phyloP scores from a whole-genome alignment of 192 early-diverging fungal species.

The Paraglomus brasilianum region DNA sequence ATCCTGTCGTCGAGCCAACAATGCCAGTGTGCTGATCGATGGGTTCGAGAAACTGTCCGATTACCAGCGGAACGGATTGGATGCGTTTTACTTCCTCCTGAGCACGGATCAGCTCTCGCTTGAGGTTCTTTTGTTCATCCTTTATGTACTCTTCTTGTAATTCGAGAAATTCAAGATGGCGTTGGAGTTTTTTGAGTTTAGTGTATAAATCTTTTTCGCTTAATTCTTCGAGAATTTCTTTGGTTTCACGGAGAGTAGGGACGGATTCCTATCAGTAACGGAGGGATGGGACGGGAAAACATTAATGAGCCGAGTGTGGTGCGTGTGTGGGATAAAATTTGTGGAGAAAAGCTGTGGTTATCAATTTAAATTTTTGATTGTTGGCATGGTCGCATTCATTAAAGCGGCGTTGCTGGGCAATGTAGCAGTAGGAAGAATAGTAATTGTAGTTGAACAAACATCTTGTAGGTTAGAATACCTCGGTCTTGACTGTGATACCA shows the following conservation, averaged over 20 bases:
- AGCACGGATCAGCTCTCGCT: constrained; percentile 90
- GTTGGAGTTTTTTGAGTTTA: constrained; percentile 90
- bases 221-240: constrained; percentile 56
- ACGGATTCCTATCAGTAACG: background rate
- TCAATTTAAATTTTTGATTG: no score
- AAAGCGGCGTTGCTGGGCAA: no score
- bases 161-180: constrained; percentile 92
- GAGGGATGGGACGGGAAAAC: background rate
- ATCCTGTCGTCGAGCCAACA: constrained; percentile 88
- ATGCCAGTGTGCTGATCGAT: constrained; percentile 98
- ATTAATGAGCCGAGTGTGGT: no score
- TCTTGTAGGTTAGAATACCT: background rate
- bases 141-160: constrained; percentile 99
- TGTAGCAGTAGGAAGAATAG: no score
- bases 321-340: no score
- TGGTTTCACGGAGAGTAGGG: background rate
- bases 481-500: background rate
- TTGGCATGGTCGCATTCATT: no score
- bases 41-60: constrained; percentile 98
- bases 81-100: constrained; percentile 99
- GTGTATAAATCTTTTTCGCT: constrained; percentile 88
- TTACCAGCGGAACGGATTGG: constrained; percentile 94
- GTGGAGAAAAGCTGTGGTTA: no score
- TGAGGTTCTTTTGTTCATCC: constrained; percentile 97
- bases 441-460: no score